Base-by-base conservation (phyloP, 106 monocot genomes). In the Triglochin maritima region DNA sequence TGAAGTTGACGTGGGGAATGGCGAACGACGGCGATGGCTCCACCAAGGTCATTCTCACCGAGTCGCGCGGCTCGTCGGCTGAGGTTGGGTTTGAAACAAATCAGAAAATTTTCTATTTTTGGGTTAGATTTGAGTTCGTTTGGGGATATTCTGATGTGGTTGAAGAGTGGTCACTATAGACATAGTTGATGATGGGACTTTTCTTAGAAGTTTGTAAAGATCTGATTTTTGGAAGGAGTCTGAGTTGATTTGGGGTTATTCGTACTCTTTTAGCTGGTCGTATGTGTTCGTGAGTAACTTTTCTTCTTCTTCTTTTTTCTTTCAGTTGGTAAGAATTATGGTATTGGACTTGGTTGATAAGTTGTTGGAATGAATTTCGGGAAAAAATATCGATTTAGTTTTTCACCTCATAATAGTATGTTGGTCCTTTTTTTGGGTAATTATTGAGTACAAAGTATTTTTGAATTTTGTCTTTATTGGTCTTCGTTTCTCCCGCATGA, bases 1-100 rank as follows among this genome's bases (percentile, higher is more conserved):
- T 9, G 56, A 15, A 44, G n/a, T 67, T 75, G 75, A 60, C 75
- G 13, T 75, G 67, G 75, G 50, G 67, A 44, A 49, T 75, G 43
- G 46, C 60, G n/a, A 75, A 75, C 44, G 75, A 75, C 5, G 67
- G 67, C 41, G 51, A 59, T 44, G 75, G 75, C 5, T 50, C 67
- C 44, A 67, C 67, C 50, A 75, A 60, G 75, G 53, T 75, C 49
- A 75, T 59, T 50, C 51, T 75, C n/a, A 67, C 60, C 17, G 75
- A 75, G 57, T 59, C 57, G 17, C 14, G 60, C 6, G 75, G 75
- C 2, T 67, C 75, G 59, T 75, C 75, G 3, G 75, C 75, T 12
- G 75, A 75, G 75, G 75, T 75, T 57, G n/a, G 17, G 46, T 11
- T 10, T n/a, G 17, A 51, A 29, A 4, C 52, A 8, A 13, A 42